A percentile compares a stretch with the other conserved stretches of the same genome.
phyloP scores from a whole-genome alignment of 2,329 filamentous ascomycete species.

The Fusarium hainanense region DNA sequence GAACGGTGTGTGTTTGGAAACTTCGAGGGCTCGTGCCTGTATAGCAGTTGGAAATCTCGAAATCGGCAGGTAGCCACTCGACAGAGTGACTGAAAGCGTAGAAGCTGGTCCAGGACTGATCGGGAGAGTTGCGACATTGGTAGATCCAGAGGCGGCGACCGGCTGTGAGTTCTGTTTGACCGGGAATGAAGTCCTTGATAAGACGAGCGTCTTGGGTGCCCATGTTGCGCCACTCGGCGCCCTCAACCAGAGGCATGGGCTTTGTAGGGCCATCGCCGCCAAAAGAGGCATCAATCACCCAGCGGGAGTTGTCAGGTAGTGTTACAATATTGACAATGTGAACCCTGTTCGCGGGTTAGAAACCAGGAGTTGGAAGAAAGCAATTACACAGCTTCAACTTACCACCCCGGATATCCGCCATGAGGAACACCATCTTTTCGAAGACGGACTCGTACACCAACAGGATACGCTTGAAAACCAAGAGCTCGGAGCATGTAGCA shows the following conservation, averaged over 20 bases:
- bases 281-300: slow-evolving; percentile 71
- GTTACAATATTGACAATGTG: slow-evolving; percentile 73
- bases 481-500: slow-evolving; percentile 62
- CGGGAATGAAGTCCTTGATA: slow-evolving; percentile 60
- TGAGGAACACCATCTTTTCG: slow-evolving; percentile 54
- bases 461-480: slow-evolving; percentile 66
- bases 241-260: slow-evolving; percentile 64
- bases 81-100: slow-evolving; percentile 72
- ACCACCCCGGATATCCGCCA: slow-evolving; percentile 62
- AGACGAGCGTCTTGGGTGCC: slow-evolving; percentile 68
- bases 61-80: slow-evolving; percentile 72
- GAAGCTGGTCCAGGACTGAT: slow-evolving; percentile 64
- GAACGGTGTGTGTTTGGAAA: slow-evolving; percentile 65
- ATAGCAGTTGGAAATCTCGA: slow-evolving; percentile 68
- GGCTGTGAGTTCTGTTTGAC: slow-evolving; percentile 53
- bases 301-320: slow-evolving; percentile 60
- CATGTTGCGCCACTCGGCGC: slow-evolving; percentile 59
- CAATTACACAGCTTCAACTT: slow-evolving; percentile 21
- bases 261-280: slow-evolving; percentile 69
- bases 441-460: slow-evolving; percentile 62
- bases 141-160: slow-evolving; percentile 70
- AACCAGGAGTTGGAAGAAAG: slow-evolving; percentile 25
- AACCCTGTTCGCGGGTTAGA: slow-evolving; percentile 45
- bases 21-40: slow-evolving; percentile 61
- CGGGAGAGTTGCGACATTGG: slow-evolving; percentile 64